These are phyloP conservation scores for Parachaetomium inaequale DNA, from an alignment of 495 filamentous ascomycete species.

Conservation along the genomic window DNA sequence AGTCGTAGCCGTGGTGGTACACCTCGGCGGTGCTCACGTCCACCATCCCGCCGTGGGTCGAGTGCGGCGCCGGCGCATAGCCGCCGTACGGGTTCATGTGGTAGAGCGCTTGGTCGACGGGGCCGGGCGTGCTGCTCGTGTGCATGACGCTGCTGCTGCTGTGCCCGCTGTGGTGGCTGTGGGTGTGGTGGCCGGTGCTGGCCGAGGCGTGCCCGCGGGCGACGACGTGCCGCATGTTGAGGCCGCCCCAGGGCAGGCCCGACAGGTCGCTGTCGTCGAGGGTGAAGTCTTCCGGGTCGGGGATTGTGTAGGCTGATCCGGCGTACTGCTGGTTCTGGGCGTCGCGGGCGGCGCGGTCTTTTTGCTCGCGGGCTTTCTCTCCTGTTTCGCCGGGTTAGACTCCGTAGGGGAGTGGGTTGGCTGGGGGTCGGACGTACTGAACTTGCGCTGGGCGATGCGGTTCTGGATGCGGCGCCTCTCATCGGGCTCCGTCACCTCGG, in stretches of 20 bases:
- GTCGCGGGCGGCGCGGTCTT: slow-evolving; percentile 55
- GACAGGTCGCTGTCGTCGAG: slow-evolving; percentile 49
- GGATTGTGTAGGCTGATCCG: slow-evolving; percentile 52
- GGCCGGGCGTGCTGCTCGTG: neutral
- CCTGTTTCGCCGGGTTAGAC: slow-evolving; percentile 34
- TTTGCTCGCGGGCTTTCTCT: slow-evolving; percentile 56
- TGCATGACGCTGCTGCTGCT: neutral
- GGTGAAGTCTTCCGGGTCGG: slow-evolving; percentile 44
- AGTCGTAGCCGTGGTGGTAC: neutral
- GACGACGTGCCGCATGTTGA: slow-evolving; percentile 55
- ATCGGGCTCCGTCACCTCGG: slow-evolving; percentile 56
- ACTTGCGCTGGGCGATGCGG: slow-evolving; percentile 58
- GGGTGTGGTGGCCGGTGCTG: slow-evolving; percentile 13
- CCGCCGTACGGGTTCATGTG: slow-evolving; percentile 13
- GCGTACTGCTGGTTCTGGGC: slow-evolving; percentile 54
- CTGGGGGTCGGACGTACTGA: slow-evolving; percentile 41
- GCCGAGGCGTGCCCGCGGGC: slow-evolving; percentile 50
- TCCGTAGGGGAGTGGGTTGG: slow-evolving; percentile 10
- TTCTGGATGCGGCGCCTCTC: slow-evolving; percentile 60
- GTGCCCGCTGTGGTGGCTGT: slow-evolving; percentile 11
- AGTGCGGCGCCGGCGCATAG: neutral
- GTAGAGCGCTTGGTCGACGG: slow-evolving; percentile 10
- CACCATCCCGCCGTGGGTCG: neutral
- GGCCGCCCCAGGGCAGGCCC: slow-evolving; percentile 61
- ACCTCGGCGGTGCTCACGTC: neutral